Base-by-base conservation (phyloP, 257 asterid genomes). In the Nicotiana paniculata region DNA sequence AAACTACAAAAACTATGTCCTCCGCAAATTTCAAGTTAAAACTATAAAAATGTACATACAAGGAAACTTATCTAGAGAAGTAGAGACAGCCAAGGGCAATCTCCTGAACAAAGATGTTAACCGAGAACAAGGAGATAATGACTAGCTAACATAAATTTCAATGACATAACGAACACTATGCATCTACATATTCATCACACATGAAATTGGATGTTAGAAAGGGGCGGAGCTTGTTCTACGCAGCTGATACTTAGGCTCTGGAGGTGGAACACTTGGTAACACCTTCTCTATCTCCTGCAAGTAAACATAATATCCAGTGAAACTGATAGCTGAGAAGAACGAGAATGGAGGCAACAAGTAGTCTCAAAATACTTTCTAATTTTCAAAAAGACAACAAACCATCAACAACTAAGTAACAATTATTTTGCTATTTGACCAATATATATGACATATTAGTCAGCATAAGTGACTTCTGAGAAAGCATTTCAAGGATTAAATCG, bases 211-310 rank as follows among this genome's bases (percentile, higher is more conserved):
- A 77, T 70, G 81, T 89, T 82, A 89, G 80, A 89, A 37, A 13
- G 89, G 81, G 24, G 85, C 83, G 7, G 91, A 87, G 77, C 91
- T 89, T 81, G 90, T 87, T 84, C 90, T 79, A 24, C 90, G 85
- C 64, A 89, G 84, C 84, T 89, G 91, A 81, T 89, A 87, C 83
- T 81, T 89, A 15, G 89, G 90, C 85, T 89, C 90, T 13, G 86
- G 89, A 58, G 81, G 85, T 65, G 86, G 89, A 30, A 81, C 82
- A 68, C 76, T 68, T 17, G 90, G 85, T 37, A 89, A 72, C 46
- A 84, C 82, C 83, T 84, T 81, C 82, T 87, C 89, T 83, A 85
- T 37, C 84, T 85, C 90, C 91, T 89, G 83, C 69, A 83, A 72
- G 48, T 66, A 65, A 64, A 30, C 33, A 24, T 64, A 4, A 58